Base-by-base conservation (phyloP, 1,284 basidiomycete species). In the Melampsora larici-populina region DNA sequence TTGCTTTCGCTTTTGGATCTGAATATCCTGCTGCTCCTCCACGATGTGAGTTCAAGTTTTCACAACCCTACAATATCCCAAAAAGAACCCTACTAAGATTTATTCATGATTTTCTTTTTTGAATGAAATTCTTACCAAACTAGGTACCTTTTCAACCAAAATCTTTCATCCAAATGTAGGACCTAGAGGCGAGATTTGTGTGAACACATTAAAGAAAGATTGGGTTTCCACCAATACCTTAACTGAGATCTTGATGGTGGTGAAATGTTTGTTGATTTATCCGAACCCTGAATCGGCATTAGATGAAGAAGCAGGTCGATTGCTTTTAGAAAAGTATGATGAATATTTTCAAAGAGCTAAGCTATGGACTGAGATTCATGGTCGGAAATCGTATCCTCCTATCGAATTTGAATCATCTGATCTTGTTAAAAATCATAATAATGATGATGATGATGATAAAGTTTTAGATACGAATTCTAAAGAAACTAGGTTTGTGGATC, bases 151-250 rank as follows among this genome's bases (percentile, higher is more conserved):
- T 84, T 86, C 89, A 0, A 95, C 94, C 71, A 94, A 95, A 86
- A 94, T 98, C 79, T 97, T 97, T 85, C 95, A 97, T 82, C 95
- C 95, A 0, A 97, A 98, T 82, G 93, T 97, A 36, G 95, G 93
- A 0, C 87, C 89, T 40, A 83, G 88, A 0, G 94, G 94, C 43
- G 95, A 97, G 84, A 98, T 98, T 81, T 98, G 95, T 84, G 95
- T 97, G 13, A 95, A 95, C 85, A 97, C 94, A 5, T 86, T 98
- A 36, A 97, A 97, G 87, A 97, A 97, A 85, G 93, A 95, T 82
- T 97, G 95, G 95, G 90, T 93, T 83, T 88, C 91, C 24, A 88
- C 89, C n/a, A 95, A 93, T 81, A 94, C 94, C 33, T 92, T 97
- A 49, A 89, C 87, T 5, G 92, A 96, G 83, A 96, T 97, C 78